phyloP scores from a whole-genome alignment of 352 stramenopile genomes.

The Phytophthora pseudosyringae region DNA sequence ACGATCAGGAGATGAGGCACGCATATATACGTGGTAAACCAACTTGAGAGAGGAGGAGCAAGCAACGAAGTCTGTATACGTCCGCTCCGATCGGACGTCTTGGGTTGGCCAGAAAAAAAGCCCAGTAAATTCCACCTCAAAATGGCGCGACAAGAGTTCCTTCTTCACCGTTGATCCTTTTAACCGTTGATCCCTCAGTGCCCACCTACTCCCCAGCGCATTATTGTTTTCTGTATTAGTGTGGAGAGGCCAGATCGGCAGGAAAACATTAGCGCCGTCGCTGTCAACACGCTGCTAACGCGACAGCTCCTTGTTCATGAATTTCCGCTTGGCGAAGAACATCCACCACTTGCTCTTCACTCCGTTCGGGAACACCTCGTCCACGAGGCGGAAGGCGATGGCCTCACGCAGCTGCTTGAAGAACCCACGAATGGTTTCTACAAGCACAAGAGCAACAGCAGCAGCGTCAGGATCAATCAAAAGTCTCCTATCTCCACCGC shows the following conservation, averaged over 20 bases:
- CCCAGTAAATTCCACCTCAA: constrained; percentile 23
- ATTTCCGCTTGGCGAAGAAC: constrained; percentile 94
- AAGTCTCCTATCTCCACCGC: neutral
- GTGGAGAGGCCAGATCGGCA: constrained; percentile 3
- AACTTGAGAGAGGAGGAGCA: constrained; percentile 20
- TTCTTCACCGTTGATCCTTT: constrained; percentile 12
- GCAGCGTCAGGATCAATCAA: too few relatives aligned
- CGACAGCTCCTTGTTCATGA: constrained; percentile 94
- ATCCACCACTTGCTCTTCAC: constrained; percentile 95
- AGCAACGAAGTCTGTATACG: constrained; percentile 23
- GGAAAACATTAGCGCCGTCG: neutral
- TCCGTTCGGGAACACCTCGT: constrained; percentile 86
- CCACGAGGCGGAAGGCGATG: constrained; percentile 79
- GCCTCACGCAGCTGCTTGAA: constrained; percentile 92
- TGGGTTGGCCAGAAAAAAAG: constrained; percentile 10
- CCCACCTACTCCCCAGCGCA: constrained; percentile 9
- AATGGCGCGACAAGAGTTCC: constrained; percentile 20
- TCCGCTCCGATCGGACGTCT: constrained; percentile 16
- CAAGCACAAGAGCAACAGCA: constrained; percentile 6
- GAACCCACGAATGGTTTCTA: constrained; percentile 88
- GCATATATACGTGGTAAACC: constrained; percentile 30
- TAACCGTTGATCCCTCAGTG: constrained; percentile 7
- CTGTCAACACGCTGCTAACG: constrained; percentile 44
- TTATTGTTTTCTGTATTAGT: constrained; percentile 35
- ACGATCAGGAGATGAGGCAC: constrained; percentile 15